Base-by-base conservation (phyloP, 2,329 filamentous ascomycete species). In the Harringtonia lauricola region DNA sequence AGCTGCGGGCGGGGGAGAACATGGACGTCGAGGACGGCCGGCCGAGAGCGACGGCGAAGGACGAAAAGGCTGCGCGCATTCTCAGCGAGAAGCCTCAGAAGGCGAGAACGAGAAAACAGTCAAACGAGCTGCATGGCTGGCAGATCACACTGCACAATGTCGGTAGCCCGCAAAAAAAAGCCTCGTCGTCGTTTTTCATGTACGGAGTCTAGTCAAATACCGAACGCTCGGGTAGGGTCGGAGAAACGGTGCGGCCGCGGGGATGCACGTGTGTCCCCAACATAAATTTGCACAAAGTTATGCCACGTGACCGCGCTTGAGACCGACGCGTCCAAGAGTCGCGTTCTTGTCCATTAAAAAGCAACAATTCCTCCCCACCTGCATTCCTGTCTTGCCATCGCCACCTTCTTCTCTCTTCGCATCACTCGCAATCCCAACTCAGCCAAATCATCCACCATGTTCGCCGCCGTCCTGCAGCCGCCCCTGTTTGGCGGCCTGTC, bases 391-490 rank as follows among this genome's bases (percentile, higher is more conserved):
- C 17, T 26, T 22, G 15, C 8, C 24, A 26, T 26, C 10, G 7
- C 24, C 10, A 10, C 29, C 14, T 8, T 41, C 6, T n/a, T 31
- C 30, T 5, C 13, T 24, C 4, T 26, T 19, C n/a, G 4, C 6
- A 24, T 12, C 8, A 2, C 28, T 9, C 18, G 6, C 35, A 18
- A 17, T 10, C 24, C 6, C 24, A n/a, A n/a, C n/a, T n/a, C n/a
- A n/a, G n/a, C n/a, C n/a, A n/a, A n/a, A n/a, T n/a, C n/a, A n/a
- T n/a, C n/a, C n/a, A n/a, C n/a, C 34, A 50, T 50, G 50, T 50
- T 50, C 31, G 40, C 48, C 36, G 26, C 44, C 14, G 44, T 47
- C 9, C 37, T 47, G 43, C 33, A 35, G 39, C 46, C 48, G 28
- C 40, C 41, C 8, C 10, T 31, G 7, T 39, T 47, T 35, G 46